Evolutionary conservation across 495 filamentous ascomycete genomes (phyloP).

Genomic region (Penicillium parvum): DNA sequence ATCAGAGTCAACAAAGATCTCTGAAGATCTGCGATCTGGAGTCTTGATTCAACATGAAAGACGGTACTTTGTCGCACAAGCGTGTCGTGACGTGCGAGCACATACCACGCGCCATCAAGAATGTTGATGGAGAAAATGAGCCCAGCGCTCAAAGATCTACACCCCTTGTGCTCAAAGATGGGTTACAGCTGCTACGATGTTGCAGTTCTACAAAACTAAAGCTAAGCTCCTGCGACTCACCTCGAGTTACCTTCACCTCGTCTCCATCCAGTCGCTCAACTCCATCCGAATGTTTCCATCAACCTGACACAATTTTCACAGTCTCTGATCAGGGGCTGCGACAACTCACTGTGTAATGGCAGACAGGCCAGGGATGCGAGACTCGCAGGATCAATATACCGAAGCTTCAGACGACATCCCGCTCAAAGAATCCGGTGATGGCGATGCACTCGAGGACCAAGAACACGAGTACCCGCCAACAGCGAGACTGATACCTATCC

Average conservation of each 20-base stretch:
- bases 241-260: background rate
- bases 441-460: constrained; percentile 25
- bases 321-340: constrained; percentile 7
- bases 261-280: background rate
- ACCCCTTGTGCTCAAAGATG: constrained; percentile 1
- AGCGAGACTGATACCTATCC: constrained; percentile 51
- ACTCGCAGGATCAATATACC: constrained; percentile 10
- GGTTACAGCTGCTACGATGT: background rate
- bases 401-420: constrained; percentile 22
- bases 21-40: no score
- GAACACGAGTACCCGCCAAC: constrained; percentile 45
- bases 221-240: background rate
- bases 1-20: no score
- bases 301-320: background rate
- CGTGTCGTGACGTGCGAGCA: background rate
- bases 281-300: constrained; percentile 4
- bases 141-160: background rate
- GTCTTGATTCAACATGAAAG: no score
- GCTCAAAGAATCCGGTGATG: constrained; percentile 14
- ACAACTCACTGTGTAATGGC: constrained; percentile 8
- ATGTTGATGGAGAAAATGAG: background rate
- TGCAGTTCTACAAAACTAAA: background rate
- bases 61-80: background rate
- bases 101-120: constrained; percentile 4
- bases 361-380: constrained; percentile 5